Percentiles rank a stretch among this genome's conserved stretches.
These are phyloP conservation scores for Pleurotus citrinopileatus DNA, from an alignment of 768 basidiomycete species.

Conservation along the genomic window DNA sequence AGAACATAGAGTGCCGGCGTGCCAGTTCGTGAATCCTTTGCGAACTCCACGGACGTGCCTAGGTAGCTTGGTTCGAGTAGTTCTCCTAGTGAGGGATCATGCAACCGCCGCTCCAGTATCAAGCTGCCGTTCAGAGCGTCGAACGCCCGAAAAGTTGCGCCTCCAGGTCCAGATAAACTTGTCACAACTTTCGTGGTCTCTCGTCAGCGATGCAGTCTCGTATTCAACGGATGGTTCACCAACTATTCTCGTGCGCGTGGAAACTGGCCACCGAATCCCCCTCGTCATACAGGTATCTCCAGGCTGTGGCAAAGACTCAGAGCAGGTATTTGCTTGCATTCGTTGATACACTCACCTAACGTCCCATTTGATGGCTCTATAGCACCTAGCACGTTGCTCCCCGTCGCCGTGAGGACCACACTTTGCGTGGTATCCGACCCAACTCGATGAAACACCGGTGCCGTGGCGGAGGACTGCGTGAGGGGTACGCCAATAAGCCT, in stretches of 20 bases:
- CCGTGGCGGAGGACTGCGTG: slow-evolving; percentile 40
- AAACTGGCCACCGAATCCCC: slow-evolving; percentile 68
- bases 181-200: slow-evolving; percentile 51
- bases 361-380: slow-evolving; percentile 65
- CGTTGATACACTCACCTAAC: slow-evolving; percentile 51
- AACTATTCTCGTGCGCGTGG: slow-evolving; percentile 56
- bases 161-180: slow-evolving; percentile 74
- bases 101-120: slow-evolving; percentile 62
- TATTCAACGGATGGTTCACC: slow-evolving; percentile 22
- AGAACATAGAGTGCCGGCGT: slow-evolving; percentile 42
- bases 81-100: slow-evolving; percentile 38
- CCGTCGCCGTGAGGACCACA: slow-evolving; percentile 63
- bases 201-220: slow-evolving; percentile 7
- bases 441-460: slow-evolving; percentile 58
- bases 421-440: slow-evolving; percentile 29
- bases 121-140: slow-evolving; percentile 62
- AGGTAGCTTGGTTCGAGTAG: slow-evolving; percentile 51
- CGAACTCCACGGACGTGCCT: slow-evolving; percentile 50
- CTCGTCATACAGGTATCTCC: slow-evolving; percentile 77
- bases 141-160: slow-evolving; percentile 66
- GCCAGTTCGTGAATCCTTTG: slow-evolving; percentile 17
- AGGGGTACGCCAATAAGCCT: slow-evolving; percentile 72
- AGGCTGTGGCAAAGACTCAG: slow-evolving; percentile 48
- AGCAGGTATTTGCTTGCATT: background rate
- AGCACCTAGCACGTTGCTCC: slow-evolving; percentile 76